These are phyloP conservation scores for Pseudocercospora cruenta DNA, from an alignment of 2,329 filamentous ascomycete genomes.

Conservation along the genomic window DNA sequence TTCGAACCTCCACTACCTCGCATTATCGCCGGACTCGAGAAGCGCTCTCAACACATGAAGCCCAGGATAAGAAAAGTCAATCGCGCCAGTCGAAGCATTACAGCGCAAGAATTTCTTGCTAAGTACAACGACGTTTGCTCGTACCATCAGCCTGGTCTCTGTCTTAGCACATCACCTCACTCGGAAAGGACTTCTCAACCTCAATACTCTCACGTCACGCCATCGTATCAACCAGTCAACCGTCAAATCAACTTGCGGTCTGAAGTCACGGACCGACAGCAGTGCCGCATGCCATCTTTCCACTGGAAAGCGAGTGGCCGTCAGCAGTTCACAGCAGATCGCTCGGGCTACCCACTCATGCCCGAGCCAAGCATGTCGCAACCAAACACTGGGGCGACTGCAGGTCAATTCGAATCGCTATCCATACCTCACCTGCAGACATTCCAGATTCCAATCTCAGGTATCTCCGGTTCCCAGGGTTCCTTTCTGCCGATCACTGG, in stretches of 20 bases:
- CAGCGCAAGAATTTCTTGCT: background rate
- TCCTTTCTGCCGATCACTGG: background rate
- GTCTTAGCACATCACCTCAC: background rate
- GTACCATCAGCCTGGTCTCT: background rate
- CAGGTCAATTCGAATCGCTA: background rate
- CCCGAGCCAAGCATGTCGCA: background rate
- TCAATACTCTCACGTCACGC: background rate
- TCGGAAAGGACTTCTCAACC: background rate
- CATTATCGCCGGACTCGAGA: background rate
- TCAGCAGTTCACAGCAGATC: background rate
- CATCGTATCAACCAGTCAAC: background rate
- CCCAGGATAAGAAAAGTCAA: background rate
- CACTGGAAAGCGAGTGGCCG: background rate
- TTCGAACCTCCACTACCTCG: background rate
- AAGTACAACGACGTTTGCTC: background rate
- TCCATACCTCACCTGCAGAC: background rate
- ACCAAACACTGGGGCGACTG: background rate
- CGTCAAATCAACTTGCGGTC: background rate
- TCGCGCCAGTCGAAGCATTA: background rate
- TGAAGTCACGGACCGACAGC: background rate
- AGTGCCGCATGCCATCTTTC: background rate
- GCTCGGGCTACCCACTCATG: background rate
- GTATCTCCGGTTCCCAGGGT: background rate
- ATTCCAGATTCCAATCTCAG: background rate
- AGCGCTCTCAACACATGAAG: background rate